Evolutionary conservation across 768 basidiomycete genomes (phyloP), one percentile per base, ranked within the genome.

Genomic region (Lactifluus rugatus): DNA sequence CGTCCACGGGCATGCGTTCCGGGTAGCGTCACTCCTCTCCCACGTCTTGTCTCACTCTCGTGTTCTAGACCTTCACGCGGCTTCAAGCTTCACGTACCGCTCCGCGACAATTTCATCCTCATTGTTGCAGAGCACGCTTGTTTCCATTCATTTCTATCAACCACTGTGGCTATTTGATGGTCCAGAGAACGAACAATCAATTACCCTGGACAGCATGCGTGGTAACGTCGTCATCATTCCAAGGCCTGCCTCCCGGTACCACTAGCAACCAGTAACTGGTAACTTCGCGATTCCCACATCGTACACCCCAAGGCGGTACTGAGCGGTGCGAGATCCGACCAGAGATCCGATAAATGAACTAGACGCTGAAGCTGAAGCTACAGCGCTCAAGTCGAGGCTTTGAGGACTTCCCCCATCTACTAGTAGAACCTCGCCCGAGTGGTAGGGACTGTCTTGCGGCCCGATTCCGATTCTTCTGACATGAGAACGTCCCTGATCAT

Each of bases 391-490:
- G 41, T 16, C 2, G n/a, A 31, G 19, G 28, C 23, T 32, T 44
- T 23, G 36, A 26, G 26, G n/a, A 31, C 16, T 28, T 36, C 44
- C 46, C 54, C 44, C 31, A n/a, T 48, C 23, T n/a, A n/a, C n/a
- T n/a, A n/a, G n/a, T 21, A 25, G 25, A 11, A 47, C 37, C 36
- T 41, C 34, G 45, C 23, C 44, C 32, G 44, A 25, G 34, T 23
- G 32, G 42, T 25, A 37, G 23, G 31, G n/a, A 41, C 21, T 16
- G 4, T 6, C 4, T 19, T n/a, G 10, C 58, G 58, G 59, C 37
- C 54, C 59, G 59, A 60, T 19, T 25, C 39, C 54, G 54, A 54
- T 50, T 39, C 25, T 34, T 48, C 39, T 53, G 31, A 46, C 45
- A 45, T 37, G 26, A 47, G 25, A 47, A 44, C 11, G 19, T 19